Evolutionary conservation across 2,329 filamentous ascomycete genomes (phyloP), one percentile per base, ranked within the genome.

Genomic region (Fusarium sp.): DNA sequence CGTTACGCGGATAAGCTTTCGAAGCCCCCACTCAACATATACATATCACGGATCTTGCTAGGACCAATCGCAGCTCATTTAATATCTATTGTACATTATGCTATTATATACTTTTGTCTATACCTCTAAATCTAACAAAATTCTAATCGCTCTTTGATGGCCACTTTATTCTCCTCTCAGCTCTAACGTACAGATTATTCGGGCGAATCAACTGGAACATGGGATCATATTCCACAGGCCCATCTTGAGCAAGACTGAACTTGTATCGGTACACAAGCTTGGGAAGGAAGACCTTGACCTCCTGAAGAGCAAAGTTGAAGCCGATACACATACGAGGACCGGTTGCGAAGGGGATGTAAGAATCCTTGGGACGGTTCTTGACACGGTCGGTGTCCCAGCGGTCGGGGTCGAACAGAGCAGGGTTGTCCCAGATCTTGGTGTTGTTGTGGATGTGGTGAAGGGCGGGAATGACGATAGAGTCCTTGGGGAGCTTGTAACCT

Each of bases 281-380:
- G 2, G 83, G 80, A 66, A 90, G 41, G 70, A 88, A 84, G 6
- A 89, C 81, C 79, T 89, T 89, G 62, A 89, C 81, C 76, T 90
- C 87, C 62, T 85, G 83, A 9, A 90, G 78, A 0, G 88, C 88
- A 75, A 90, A 89, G 77, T 89, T 90, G 82, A 89, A 90, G 0
- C 88, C 89, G 58, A 90, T 87, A 65, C 89, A 90, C 78, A 84
- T 84, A 2, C 89, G 80, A 0, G 81, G 84, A 0, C 89, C 89
- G 0, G 83, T 79, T 0, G 85, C 88, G 66, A 90, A 91, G 0
- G 89, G 89, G 5, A 86, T 80, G 70, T 90, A 90, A 0, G 84
- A 79, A 3, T 81, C 83, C 30, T 82, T 82, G 47, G 84, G 86
- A 3, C 82, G 75, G 68, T 82, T 82, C 79, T 86, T 87, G 57